phyloP scores from a whole-genome alignment of 331 rosid genomes.

The Malus hybrid region DNA sequence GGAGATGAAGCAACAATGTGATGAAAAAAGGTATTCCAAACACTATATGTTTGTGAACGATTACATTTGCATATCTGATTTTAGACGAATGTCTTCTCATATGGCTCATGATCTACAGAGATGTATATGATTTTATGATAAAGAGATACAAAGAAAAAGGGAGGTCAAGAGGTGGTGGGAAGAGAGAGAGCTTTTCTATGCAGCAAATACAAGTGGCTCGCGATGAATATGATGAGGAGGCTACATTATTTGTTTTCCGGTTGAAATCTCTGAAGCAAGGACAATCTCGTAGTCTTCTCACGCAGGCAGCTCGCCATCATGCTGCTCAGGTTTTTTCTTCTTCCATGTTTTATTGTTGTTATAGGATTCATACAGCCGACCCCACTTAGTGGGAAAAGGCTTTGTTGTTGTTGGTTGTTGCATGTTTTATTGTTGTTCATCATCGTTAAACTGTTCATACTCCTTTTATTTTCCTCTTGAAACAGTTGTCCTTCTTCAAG shows the following conservation, averaged over 20 bases:
- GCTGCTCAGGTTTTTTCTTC: slow-evolving; percentile 75
- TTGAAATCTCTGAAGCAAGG: slow-evolving; percentile 97
- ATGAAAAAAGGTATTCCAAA: slow-evolving; percentile 71
- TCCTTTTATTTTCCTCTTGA: slow-evolving; percentile 15
- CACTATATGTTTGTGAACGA: no score
- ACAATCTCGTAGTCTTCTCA: slow-evolving; percentile 89
- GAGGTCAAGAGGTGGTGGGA: slow-evolving; percentile 60
- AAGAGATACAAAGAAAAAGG: slow-evolving; percentile 67
- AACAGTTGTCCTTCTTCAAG: slow-evolving; percentile 84
- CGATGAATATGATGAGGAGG: slow-evolving; percentile 92
- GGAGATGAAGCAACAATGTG: slow-evolving; percentile 99
- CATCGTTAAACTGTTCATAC: slow-evolving; percentile 2
- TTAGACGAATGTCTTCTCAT: slow-evolving; percentile 15
- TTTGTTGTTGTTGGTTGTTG: no score
- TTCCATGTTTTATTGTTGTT: no score
- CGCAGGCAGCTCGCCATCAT: slow-evolving; percentile 99
- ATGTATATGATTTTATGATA: slow-evolving; percentile 67
- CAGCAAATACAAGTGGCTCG: slow-evolving; percentile 80
- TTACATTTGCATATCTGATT: not conserved
- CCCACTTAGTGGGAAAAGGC: no score
- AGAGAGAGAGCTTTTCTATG: slow-evolving; percentile 59
- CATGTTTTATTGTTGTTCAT: slow-evolving; percentile 1
- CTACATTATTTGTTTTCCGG: slow-evolving; percentile 85
- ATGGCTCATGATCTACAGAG: slow-evolving; percentile 49
- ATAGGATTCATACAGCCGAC: no score